Evolutionary conservation across 1,284 basidiomycete genomes (phyloP).

Genomic region (Rhizopogon parksii): DNA sequence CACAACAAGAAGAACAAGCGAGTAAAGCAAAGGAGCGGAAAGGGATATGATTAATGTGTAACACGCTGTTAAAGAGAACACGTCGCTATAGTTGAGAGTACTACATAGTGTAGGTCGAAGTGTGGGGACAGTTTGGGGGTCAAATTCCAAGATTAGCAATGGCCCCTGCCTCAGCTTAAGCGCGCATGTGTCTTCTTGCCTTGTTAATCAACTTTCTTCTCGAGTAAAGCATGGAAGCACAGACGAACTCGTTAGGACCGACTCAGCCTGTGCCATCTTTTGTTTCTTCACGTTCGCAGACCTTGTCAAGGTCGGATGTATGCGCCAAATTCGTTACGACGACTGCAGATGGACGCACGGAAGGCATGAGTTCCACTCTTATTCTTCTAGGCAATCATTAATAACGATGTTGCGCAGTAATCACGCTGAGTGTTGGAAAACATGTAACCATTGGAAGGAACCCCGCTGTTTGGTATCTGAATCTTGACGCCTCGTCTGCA

Average conservation of each 20-base stretch:
- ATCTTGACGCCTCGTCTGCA: slow-evolving; percentile 7
- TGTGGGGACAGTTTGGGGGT: neutral
- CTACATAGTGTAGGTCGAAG: neutral
- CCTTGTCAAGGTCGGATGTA: slow-evolving; percentile 31
- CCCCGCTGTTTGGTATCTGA: slow-evolving; percentile 40
- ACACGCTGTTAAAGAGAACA: neutral
- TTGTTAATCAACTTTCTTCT: neutral
- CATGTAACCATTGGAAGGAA: slow-evolving; percentile 65
- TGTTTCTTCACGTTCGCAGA: slow-evolving; percentile 11
- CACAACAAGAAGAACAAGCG: slow-evolving; percentile 83
- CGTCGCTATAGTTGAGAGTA: neutral
- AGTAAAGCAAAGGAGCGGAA: slow-evolving; percentile 83
- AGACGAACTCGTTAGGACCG: slow-evolving; percentile 7
- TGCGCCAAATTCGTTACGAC: slow-evolving; percentile 65
- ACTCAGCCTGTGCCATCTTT: slow-evolving; percentile 26
- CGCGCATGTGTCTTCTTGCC: neutral
- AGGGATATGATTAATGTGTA: slow-evolving; percentile 68
- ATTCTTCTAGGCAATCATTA: neutral
- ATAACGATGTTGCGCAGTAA: slow-evolving; percentile 32
- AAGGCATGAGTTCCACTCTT: slow-evolving; percentile 37
- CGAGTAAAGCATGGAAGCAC: slow-evolving; percentile 14
- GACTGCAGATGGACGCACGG: slow-evolving; percentile 45
- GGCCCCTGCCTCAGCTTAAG: neutral
- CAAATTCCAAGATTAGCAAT: neutral
- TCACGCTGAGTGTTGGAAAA: slow-evolving; percentile 52